phyloP scores from a whole-genome alignment of 2,329 filamentous ascomycete genomes.

The Metarhizium album region DNA sequence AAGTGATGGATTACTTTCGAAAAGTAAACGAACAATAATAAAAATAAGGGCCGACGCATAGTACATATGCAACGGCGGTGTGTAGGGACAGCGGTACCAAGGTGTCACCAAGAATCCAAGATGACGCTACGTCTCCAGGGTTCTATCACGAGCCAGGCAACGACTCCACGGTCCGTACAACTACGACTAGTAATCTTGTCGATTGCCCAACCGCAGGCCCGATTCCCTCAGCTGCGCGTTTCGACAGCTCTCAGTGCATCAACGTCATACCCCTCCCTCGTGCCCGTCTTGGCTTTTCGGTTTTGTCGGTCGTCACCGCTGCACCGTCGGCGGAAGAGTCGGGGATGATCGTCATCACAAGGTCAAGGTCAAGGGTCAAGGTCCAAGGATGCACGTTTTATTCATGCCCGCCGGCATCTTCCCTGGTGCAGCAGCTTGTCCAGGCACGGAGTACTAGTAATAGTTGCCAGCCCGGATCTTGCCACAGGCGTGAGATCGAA shows the following conservation, averaged over 20 bases:
- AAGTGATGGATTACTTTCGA: too few species aligned
- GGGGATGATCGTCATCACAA: constrained; percentile 7
- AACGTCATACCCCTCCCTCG: constrained; percentile 2
- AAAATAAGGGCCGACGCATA: too few species aligned
- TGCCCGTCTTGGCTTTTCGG: not conserved
- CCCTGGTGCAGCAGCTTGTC: not conserved
- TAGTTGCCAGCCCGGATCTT: not conserved
- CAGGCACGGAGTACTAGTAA: not conserved
- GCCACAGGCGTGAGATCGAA: not conserved
- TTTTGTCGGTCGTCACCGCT: not conserved
- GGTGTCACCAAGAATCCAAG: too few species aligned
- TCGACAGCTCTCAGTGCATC: constrained; percentile 1
- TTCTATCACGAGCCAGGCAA: too few species aligned
- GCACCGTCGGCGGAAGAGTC: constrained; percentile 7
- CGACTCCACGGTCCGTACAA: too few species aligned
- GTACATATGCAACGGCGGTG: not conserved
- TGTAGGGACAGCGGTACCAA: not conserved
- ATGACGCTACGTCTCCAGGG: too few species aligned
- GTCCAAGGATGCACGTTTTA: not conserved
- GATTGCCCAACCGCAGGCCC: constrained; percentile 8
- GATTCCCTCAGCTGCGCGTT: constrained; percentile 1
- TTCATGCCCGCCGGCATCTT: not conserved
- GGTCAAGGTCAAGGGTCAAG: too few species aligned
- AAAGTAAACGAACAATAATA: too few species aligned
- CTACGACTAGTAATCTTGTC: constrained; percentile 4